Evolutionary conservation across 2,329 filamentous ascomycete genomes (phyloP).

Genomic region (Cadophora malorum): DNA sequence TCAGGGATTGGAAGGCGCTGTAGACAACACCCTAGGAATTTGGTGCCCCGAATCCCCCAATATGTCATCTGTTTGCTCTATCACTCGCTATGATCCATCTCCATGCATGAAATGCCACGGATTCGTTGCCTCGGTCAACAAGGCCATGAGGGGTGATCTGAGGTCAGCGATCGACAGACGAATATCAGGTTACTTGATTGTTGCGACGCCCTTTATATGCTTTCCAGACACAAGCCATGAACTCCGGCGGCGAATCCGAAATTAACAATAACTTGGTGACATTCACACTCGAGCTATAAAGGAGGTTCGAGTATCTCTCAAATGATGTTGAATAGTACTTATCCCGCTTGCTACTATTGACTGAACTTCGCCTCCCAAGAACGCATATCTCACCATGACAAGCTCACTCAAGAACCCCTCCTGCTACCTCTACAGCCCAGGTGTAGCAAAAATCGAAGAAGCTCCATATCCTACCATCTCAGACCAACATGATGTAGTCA

Average conservation of each 20-base stretch:
- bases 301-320: not conserved
- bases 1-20: slow-evolving; percentile 8
- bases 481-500: slow-evolving; percentile 51
- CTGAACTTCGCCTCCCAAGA: not conserved
- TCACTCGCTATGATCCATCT: not conserved
- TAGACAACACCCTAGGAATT: not conserved
- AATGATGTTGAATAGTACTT: not conserved
- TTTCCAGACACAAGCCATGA: not conserved
- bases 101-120: not conserved
- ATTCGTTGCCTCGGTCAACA: not conserved
- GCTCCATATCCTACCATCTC: slow-evolving; percentile 49
- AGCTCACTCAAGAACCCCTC: slow-evolving; percentile 50
- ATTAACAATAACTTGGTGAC: not conserved
- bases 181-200: not conserved
- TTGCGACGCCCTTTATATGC: not conserved
- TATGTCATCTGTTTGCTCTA: not conserved
- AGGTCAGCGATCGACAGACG: not conserved
- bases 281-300: not conserved
- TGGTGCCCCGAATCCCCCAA: not conserved
- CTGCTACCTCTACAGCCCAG: slow-evolving; percentile 54
- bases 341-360: not conserved
- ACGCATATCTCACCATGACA: slow-evolving; percentile 17
- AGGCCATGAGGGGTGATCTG: not conserved
- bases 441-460: slow-evolving; percentile 54
- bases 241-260: not conserved